These are phyloP conservation scores for Saccharomycodes ludwigii DNA, from an alignment of 805 yeast genomes.

Conservation along the genomic window DNA sequence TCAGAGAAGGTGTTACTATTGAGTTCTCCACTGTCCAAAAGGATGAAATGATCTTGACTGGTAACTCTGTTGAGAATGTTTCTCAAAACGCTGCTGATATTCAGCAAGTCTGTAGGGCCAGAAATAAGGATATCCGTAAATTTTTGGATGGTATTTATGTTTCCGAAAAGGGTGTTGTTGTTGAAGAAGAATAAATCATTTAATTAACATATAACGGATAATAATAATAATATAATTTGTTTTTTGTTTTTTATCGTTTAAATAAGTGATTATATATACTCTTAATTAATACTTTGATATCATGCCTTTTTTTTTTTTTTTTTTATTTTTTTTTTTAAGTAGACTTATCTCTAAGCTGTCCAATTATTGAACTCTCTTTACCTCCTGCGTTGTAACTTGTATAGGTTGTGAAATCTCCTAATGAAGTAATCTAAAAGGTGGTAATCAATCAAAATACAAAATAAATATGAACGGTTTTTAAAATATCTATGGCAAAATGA, in stretches of 20 bases:
- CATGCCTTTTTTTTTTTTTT: too few relatives aligned
- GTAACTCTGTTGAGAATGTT: conserved; percentile 95
- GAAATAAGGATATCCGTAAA: conserved; percentile 99
- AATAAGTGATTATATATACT: too few relatives aligned
- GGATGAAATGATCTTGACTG: conserved; percentile 87
- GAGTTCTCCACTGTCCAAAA: conserved; percentile 74
- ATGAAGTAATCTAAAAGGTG: too few relatives aligned
- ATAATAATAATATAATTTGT: neutral
- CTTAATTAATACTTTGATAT: too few relatives aligned
- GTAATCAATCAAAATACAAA: too few relatives aligned
- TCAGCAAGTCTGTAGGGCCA: conserved; percentile 95
- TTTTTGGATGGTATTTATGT: conserved; percentile 99
- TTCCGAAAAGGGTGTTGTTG: conserved; percentile 85
- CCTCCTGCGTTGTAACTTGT: too few relatives aligned
- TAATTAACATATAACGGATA: neutral
- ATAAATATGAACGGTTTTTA: too few relatives aligned
- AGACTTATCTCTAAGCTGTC: too few relatives aligned
- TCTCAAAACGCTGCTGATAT: conserved; percentile 98
- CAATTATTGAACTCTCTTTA: too few relatives aligned
- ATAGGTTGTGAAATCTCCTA: too few relatives aligned
- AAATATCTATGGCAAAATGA: too few relatives aligned
- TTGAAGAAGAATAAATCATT: conserved; percentile 37
- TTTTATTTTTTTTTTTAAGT: too few relatives aligned
- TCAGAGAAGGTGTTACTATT: conserved; percentile 81
- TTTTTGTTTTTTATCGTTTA: neutral